Evolutionary conservation across 78 protist genomes (phyloP), one percentile per base, ranked within the genome.

Genomic region (Monosiga brevicollis): DNA sequence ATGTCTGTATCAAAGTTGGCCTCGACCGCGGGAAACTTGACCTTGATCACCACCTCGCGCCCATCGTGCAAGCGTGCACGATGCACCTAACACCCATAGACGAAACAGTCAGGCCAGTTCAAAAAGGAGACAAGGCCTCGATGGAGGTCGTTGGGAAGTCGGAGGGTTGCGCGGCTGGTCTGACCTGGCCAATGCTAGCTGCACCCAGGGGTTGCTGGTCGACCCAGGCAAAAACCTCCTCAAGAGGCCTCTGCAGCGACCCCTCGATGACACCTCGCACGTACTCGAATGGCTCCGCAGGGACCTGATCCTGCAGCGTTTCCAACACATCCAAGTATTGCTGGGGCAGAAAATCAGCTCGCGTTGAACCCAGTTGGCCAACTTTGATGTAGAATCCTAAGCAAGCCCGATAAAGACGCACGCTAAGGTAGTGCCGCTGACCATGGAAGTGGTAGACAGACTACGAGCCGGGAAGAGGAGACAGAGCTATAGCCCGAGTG

Each of bases 141-240:
- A 15, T 37, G 78, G 78, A 15, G 78, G 78, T 75, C 78, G 62
- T 75, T 6, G 6, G 78, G 78, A 35, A 15, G 6, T 6, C 15
- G 6, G 49, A 37, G 6, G 78, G 37, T 75, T 6, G 39, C 78
- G 78, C 26, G 6, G 11, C 34, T 35, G 15, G 49, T 75, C 34
- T 78, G 75, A 72, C 78, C 79, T 85, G 88, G 35, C 87, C 90
- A 23, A 87, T 84, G 43, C 84, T 78, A 2, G 90, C 90, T 15
- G 86, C 90, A 73, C 87, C 90, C n/a, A 84, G 73, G 20, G 90
- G 90, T 39, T 0, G 22, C 11, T 0, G 37, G 54, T 83, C 87
- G 26, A 83, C 83, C 36, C 37, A 36, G 36, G 76, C 71, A 36
- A 87, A 87, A 55, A 87, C 86, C 1, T 24, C 75, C 6, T 24